These are phyloP conservation scores for Diospyros kaki DNA, from an alignment of 148 eudicot genomes.

Conservation along the genomic window DNA sequence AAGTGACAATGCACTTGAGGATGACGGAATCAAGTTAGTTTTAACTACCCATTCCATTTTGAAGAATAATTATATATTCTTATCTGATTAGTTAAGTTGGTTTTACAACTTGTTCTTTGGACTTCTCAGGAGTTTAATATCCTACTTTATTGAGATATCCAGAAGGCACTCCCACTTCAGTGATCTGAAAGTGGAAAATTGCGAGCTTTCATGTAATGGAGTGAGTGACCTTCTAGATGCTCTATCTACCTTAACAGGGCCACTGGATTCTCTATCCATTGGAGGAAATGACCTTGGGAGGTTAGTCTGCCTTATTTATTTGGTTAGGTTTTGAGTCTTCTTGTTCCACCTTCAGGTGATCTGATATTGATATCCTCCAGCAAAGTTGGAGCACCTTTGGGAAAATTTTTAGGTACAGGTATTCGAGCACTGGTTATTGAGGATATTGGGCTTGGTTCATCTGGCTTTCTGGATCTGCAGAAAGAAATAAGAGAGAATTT, in stretches of 20 bases:
- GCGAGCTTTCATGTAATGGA: constrained; percentile 61
- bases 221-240: constrained; percentile 54
- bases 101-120: constrained; percentile 6
- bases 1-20: constrained; percentile 76
- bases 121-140: constrained; percentile 58
- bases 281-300: constrained; percentile 85
- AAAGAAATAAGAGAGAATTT: constrained; percentile 35
- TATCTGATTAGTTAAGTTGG: neutral
- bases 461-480: constrained; percentile 66
- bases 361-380: constrained; percentile 29
- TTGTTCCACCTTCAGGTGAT: neutral
- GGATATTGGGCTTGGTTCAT: constrained; percentile 66
- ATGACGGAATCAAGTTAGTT: constrained; percentile 69
- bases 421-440: constrained; percentile 54
- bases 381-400: constrained; percentile 60
- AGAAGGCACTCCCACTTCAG: constrained; percentile 32
- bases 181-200: constrained; percentile 60
- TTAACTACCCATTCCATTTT: constrained; percentile 11
- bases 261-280: constrained; percentile 59
- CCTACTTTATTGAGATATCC: constrained; percentile 45
- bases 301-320: constrained; percentile 32
- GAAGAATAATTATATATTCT: neutral
- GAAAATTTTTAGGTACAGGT: constrained; percentile 58
- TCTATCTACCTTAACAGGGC: constrained; percentile 47
- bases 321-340: neutral